Evolutionary conservation across 2,329 filamentous ascomycete genomes (phyloP).

Genomic region (Lecanicillium sp.): DNA sequence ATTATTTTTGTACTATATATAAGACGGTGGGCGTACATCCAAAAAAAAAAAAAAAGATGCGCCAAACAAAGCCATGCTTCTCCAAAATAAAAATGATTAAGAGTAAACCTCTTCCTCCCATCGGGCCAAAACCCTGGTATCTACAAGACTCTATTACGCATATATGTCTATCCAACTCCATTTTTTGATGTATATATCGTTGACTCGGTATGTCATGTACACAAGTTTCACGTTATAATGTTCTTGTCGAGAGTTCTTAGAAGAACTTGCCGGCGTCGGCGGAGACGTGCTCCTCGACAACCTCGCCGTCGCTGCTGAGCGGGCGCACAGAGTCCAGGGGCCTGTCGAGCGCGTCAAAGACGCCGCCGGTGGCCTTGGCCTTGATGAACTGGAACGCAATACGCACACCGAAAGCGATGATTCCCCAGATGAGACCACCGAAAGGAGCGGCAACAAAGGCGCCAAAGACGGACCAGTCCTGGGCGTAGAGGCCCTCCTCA

Average conservation of each 20-base stretch:
- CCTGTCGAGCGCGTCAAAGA: constrained; percentile 63
- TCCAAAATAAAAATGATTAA: constrained; percentile 18
- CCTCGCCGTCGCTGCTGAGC: constrained; percentile 26
- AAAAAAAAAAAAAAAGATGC: neutral
- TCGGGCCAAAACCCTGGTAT: constrained; percentile 5
- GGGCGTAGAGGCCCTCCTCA: constrained; percentile 65
- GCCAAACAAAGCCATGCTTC: constrained; percentile 15
- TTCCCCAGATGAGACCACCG: constrained; percentile 67
- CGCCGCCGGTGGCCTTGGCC: constrained; percentile 51
- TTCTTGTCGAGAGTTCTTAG: too few relatives aligned
- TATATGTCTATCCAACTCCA: neutral
- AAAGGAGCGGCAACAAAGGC: constrained; percentile 76
- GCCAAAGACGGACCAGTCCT: constrained; percentile 78
- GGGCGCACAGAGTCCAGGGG: constrained; percentile 28
- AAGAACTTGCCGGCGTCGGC: constrained; percentile 50
- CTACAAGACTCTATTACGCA: neutral
- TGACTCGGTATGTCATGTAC: too few relatives aligned
- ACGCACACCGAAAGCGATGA: constrained; percentile 55
- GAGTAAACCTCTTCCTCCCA: neutral
- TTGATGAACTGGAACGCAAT: constrained; percentile 51
- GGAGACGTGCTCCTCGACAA: constrained; percentile 20
- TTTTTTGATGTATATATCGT: too few relatives aligned
- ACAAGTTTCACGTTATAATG: too few relatives aligned
- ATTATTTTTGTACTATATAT: constrained; percentile 24
- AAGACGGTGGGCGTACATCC: neutral